These are phyloP conservation scores for Paecilomyces sp. DNA, from an alignment of 2,329 filamentous ascomycete species.

Conservation along the genomic window DNA sequence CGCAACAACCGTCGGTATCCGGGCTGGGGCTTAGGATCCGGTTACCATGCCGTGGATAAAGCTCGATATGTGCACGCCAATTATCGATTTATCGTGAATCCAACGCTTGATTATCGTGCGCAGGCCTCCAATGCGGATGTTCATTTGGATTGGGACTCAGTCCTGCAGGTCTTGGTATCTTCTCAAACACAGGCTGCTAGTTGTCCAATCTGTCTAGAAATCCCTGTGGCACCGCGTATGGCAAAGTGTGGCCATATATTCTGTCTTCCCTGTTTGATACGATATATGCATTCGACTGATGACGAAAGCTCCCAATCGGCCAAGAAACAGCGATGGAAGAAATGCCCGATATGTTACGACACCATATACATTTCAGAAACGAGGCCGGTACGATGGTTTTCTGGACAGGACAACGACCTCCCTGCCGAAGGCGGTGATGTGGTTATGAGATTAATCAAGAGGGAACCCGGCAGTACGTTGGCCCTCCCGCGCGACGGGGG, in stretches of 20 bases:
- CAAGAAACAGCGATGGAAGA: conserved; percentile 77
- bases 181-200: conserved; percentile 79
- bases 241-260: conserved; percentile 96
- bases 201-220: conserved; percentile 91
- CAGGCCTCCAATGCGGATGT: conserved; percentile 83
- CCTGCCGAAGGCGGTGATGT: conserved; percentile 83
- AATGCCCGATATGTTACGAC: conserved; percentile 94
- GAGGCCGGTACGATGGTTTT: conserved; percentile 82
- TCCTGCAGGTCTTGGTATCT: conserved; percentile 87
- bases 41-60: conserved; percentile 86
- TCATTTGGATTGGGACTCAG: conserved; percentile 81
- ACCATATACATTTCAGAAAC: conserved; percentile 87
- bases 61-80: conserved; percentile 91
- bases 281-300: conserved; percentile 85
- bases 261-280: conserved; percentile 84
- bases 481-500: conserved; percentile 78
- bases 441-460: conserved; percentile 76
- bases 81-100: conserved; percentile 92
- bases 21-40: conserved; percentile 79
- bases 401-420: conserved; percentile 74
- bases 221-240: conserved; percentile 91
- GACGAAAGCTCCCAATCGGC: conserved; percentile 59
- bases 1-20: conserved; percentile 62
- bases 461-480: conserved; percentile 72
- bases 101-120: conserved; percentile 67